A percentile compares a stretch with the other conserved stretches of the same genome.
phyloP scores from a whole-genome alignment of 2,329 filamentous ascomycete species.

The Cladosporium phlei region DNA sequence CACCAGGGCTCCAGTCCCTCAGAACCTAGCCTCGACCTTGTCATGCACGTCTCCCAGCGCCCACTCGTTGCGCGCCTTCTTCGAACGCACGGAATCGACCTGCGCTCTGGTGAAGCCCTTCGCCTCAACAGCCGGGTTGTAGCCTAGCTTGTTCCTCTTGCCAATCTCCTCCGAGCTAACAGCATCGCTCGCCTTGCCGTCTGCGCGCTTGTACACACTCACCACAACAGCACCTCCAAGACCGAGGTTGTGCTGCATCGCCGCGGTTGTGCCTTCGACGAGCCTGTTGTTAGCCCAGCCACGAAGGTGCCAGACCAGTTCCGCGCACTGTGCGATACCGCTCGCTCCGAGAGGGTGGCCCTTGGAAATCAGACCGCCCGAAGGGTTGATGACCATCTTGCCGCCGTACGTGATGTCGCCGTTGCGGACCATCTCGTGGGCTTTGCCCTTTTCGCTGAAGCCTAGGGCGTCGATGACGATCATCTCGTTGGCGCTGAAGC shows the following conservation, averaged over 20 bases:
- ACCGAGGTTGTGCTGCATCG: constrained; percentile 88
- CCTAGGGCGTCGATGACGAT: constrained; percentile 82
- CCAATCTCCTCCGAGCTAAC: constrained; percentile 62
- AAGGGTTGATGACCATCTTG: constrained; percentile 80
- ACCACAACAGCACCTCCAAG: constrained; percentile 87
- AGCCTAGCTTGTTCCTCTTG: constrained; percentile 66
- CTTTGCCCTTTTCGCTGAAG: constrained; percentile 70
- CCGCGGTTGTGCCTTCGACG: constrained; percentile 62
- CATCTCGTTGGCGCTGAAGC: constrained; percentile 95
- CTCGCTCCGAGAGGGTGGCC: constrained; percentile 91
- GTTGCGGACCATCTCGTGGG: constrained; percentile 80
- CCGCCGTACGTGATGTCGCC: constrained; percentile 92
- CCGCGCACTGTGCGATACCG: constrained; percentile 91
- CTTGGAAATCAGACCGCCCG: constrained; percentile 91
- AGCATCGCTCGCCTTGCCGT: constrained; percentile 60
- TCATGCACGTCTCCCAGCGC: constrained; percentile 70
- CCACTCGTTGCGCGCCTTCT: constrained; percentile 63
- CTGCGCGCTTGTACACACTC: constrained; percentile 80
- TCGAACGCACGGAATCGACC: constrained; percentile 63
- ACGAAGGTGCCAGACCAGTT: constrained; percentile 90
- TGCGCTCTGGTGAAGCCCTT: constrained; percentile 81
- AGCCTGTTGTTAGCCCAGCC: constrained; percentile 92
- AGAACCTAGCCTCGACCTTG: constrained; percentile 70
- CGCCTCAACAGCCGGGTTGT: constrained; percentile 87
- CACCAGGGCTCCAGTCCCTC: not conserved